These are phyloP conservation scores for Cicer judaicum DNA, from an alignment of 306 rosid species.

Conservation along the genomic window DNA sequence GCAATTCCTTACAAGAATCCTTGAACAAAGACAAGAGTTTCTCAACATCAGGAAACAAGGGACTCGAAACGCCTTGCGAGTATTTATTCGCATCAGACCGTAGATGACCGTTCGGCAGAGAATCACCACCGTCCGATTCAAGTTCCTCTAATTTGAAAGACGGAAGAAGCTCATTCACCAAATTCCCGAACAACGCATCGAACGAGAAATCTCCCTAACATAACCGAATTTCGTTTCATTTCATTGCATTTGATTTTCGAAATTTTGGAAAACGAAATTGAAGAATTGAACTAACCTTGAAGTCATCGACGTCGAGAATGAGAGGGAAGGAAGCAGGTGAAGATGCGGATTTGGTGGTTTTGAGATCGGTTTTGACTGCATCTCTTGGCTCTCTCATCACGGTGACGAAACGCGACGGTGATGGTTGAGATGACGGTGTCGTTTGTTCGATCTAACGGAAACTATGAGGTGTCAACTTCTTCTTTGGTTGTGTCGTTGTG, in stretches of 20 bases:
- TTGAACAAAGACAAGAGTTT: conserved; percentile 81
- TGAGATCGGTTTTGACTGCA: conserved; percentile 46
- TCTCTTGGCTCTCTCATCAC: conserved; percentile 79
- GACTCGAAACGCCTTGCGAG: conserved; percentile 59
- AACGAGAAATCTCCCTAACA: conserved; percentile 92
- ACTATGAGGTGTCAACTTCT: conserved; percentile 21
- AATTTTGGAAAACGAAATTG: neutral
- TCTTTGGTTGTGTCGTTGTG: conserved; percentile 34
- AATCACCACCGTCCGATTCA: conserved; percentile 70
- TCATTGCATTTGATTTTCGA: neutral
- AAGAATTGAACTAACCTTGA: conserved; percentile 64
- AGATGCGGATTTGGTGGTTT: conserved; percentile 53
- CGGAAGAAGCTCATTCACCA: conserved; percentile 91
- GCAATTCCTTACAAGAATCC: conserved; percentile 90
- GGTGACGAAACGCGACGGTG: conserved; percentile 13
- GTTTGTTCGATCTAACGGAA: conserved; percentile 9
- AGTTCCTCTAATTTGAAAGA: conserved; percentile 77
- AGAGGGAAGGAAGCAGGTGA: conserved; percentile 72
- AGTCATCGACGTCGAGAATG: conserved; percentile 87
- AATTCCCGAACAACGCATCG: conserved; percentile 89
- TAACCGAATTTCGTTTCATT: neutral
- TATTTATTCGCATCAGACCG: conserved; percentile 63
- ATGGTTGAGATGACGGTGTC: conserved; percentile 20
- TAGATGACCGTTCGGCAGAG: conserved; percentile 66
- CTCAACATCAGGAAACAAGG: conserved; percentile 90